phyloP scores from a whole-genome alignment of 2,329 filamentous ascomycete genomes.

The Truncatella angustata region DNA sequence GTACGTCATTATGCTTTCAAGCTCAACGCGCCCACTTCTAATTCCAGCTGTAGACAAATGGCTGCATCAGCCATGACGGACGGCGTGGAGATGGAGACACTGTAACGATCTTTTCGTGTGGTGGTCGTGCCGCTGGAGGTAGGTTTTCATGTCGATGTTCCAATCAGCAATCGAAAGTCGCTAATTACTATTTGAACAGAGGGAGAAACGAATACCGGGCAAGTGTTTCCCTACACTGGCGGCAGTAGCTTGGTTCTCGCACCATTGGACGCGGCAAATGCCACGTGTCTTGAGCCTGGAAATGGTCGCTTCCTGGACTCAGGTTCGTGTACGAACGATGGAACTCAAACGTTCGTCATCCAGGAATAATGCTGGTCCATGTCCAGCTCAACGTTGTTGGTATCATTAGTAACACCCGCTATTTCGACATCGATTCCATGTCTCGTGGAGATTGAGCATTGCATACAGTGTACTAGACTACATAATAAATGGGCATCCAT shows the following conservation, averaged over 20 bases:
- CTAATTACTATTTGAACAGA: slow-evolving; percentile 26
- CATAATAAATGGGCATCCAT: too few relatives aligned
- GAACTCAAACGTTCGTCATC: slow-evolving; percentile 27
- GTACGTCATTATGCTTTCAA: slow-evolving; percentile 20
- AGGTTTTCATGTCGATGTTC: too few relatives aligned
- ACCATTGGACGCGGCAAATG: slow-evolving; percentile 41
- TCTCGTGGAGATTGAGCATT: too few relatives aligned
- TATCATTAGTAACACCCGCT: too few relatives aligned
- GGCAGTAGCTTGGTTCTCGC: slow-evolving; percentile 41
- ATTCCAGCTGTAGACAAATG: slow-evolving; percentile 37
- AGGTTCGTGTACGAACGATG: slow-evolving; percentile 26
- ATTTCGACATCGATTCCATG: too few relatives aligned
- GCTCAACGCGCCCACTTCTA: neutral
- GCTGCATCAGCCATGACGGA: slow-evolving; percentile 50
- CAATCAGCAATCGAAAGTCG: too few relatives aligned
- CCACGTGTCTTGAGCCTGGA: slow-evolving; percentile 42
- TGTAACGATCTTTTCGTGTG: slow-evolving; percentile 51
- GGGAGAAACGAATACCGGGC: slow-evolving; percentile 44
- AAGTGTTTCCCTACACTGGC: slow-evolving; percentile 47
- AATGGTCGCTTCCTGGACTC: slow-evolving; percentile 30
- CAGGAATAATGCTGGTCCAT: slow-evolving; percentile 12
- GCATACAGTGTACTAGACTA: too few relatives aligned
- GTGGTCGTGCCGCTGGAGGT: slow-evolving; percentile 48
- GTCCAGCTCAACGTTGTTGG: neutral
- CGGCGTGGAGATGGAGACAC: slow-evolving; percentile 42